Percentiles rank a stretch among this genome's conserved stretches.
Conservation (phyloP, 768 basidiomycete genomes). For the Trametes elegans region DNA sequence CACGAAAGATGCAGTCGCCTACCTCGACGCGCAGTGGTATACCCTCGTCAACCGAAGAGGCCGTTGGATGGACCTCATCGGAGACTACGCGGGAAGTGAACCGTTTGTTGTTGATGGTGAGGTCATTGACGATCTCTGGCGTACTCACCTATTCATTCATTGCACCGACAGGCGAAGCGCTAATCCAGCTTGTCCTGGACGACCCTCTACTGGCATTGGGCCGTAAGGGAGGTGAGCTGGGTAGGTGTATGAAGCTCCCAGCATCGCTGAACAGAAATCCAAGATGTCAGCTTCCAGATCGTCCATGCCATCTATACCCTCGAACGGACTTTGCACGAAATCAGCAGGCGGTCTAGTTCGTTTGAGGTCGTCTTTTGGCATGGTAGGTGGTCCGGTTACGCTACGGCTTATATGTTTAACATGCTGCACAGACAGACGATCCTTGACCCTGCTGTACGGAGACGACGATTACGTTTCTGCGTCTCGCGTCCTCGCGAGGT, state of each 20-base stretch:
- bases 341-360: conserved; percentile 46
- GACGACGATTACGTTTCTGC: conserved; percentile 34
- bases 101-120: conserved; percentile 64
- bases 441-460: conserved; percentile 42
- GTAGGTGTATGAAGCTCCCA: neutral
- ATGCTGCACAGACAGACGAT: conserved; percentile 39
- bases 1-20: conserved; percentile 12
- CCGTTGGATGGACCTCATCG: conserved; percentile 68
- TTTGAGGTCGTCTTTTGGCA: conserved; percentile 69
- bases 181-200: conserved; percentile 56
- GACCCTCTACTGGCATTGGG: conserved; percentile 62
- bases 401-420: neutral
- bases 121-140: too few relatives aligned
- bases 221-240: conserved; percentile 38
- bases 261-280: neutral
- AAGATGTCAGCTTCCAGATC: conserved; percentile 59
- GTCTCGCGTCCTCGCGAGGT: conserved; percentile 52
- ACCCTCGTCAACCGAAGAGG: conserved; percentile 33
- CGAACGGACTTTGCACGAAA: conserved; percentile 50
- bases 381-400: conserved; percentile 33
- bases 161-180: conserved; percentile 54
- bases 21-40: conserved; percentile 42
- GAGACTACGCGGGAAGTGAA: conserved; percentile 69
- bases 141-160: conserved; percentile 41
- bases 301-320: conserved; percentile 56